These are phyloP conservation scores for Ogataea sp. DNA, from an alignment of 805 yeast species.

Conservation along the genomic window DNA sequence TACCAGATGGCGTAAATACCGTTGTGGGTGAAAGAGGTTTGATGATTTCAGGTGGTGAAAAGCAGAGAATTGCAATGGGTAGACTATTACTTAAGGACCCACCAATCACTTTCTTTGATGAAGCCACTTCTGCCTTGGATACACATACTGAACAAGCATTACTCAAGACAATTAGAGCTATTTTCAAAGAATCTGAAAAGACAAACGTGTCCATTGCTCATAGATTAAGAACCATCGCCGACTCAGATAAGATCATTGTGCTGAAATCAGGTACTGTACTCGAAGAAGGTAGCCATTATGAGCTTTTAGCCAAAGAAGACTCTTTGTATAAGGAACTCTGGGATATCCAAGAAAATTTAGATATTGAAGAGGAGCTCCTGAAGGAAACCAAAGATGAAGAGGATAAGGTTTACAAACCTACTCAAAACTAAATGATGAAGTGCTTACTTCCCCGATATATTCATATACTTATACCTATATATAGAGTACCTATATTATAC, in stretches of 20 bases:
- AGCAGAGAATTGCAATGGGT: conserved; percentile 91
- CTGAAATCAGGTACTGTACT: conserved; percentile 68
- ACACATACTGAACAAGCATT: conserved; percentile 91
- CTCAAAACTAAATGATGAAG: too few relatives aligned
- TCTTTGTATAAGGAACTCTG: conserved; percentile 78
- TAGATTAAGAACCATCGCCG: conserved; percentile 86
- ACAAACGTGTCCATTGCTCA: conserved; percentile 94
- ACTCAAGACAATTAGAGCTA: conserved; percentile 60
- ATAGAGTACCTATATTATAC: not conserved
- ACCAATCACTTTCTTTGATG: conserved; percentile 91
- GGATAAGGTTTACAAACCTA: not conserved
- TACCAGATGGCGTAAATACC: conserved; percentile 82
- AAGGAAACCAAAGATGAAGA: conserved; percentile 25
- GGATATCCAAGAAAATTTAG: conserved; percentile 84
- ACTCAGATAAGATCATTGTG: conserved; percentile 88
- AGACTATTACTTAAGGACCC: conserved; percentile 79
- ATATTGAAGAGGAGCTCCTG: conserved; percentile 34
- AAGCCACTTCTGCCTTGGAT: conserved; percentile 93
- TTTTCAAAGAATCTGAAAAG: conserved; percentile 47
- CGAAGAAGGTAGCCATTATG: conserved; percentile 82
- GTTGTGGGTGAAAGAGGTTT: conserved; percentile 96
- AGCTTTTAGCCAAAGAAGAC: conserved; percentile 40
- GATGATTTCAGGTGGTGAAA: conserved; percentile 99
- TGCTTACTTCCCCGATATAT: not conserved
- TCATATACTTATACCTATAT: not conserved